Evolutionary conservation across 2,329 filamentous ascomycete species (phyloP).

Genomic region (Colletotrichum graminicola): DNA sequence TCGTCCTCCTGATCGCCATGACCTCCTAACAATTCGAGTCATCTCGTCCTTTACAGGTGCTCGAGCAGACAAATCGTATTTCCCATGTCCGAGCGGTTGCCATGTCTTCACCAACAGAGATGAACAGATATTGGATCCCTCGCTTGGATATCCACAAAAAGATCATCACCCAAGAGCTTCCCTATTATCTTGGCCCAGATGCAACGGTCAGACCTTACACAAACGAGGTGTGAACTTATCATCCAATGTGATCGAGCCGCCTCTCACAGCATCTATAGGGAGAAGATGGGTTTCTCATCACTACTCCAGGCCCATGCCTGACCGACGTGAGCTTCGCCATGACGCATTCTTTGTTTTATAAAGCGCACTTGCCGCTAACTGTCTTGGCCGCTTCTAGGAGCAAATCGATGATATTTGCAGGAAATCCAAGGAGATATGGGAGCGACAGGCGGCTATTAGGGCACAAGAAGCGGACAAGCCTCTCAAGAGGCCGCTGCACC

Average conservation of each 20-base stretch:
- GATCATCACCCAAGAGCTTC: slow-evolving; percentile 69
- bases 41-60: slow-evolving; percentile 10
- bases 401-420: slow-evolving; percentile 73
- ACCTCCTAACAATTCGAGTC: slow-evolving; percentile 12
- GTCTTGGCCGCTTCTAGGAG: slow-evolving; percentile 57
- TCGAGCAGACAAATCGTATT: slow-evolving; percentile 24
- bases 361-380: slow-evolving; percentile 65
- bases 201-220: slow-evolving; percentile 70
- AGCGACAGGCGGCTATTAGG: slow-evolving; percentile 66
- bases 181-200: slow-evolving; percentile 69
- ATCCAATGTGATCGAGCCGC: slow-evolving; percentile 38
- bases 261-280: slow-evolving; percentile 56
- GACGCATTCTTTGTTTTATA: slow-evolving; percentile 15
- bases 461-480: slow-evolving; percentile 60
- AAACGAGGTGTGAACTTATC: slow-evolving; percentile 60
- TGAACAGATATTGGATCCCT: slow-evolving; percentile 73
- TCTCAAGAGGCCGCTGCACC: slow-evolving; percentile 69
- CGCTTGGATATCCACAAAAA: slow-evolving; percentile 71
- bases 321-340: slow-evolving; percentile 64
- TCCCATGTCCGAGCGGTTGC: slow-evolving; percentile 8
- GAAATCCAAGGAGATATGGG: slow-evolving; percentile 70
- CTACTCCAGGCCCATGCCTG: slow-evolving; percentile 68
- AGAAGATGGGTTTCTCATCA: slow-evolving; percentile 72
- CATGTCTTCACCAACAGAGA: slow-evolving; percentile 46
- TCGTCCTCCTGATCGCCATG: slow-evolving; percentile 34